Evolutionary conservation across 306 rosid species (phyloP), one percentile per base, ranked within the genome.

Genomic region (Pyrus communis): DNA sequence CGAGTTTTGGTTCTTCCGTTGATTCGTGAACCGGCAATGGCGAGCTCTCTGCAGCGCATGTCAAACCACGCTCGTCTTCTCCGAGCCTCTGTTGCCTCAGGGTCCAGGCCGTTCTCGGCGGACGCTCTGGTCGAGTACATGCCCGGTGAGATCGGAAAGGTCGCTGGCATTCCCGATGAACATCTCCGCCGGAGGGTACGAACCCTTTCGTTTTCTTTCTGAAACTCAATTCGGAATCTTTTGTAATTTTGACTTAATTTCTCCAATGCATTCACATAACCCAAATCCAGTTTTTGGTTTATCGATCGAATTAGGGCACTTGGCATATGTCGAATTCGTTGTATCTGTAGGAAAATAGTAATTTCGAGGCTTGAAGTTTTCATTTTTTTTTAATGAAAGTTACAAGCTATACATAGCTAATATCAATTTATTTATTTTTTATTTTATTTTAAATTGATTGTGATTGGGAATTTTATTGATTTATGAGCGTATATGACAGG

Each of bases 71-170:
- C 87, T 54, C 78, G 85, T 38, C 70, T 79, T 79, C 78, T 91
- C 63, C 88, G 90, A 67, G 71, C 90, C 77, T 72, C 86, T 19
- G 4, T 89, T 67, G 77, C 31, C 25, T 79, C 83, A 54, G 54
- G 86, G 66, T 82, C 73, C 72, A 65, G 89, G 57, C 71, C 86
- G 2, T 88, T 91, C 79, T 89, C 99, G 40, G 60, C 87, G 9
- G 90, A 91, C 33, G 88, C 97, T 14, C 77, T 95, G 89, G 91
- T 89, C 11, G 88, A 88, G 83, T 49, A 64, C 81, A 80, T 87
- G 84, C 86, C 91, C 9, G 94, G 97, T 52, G 97, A 95, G 96
- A 92, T 95, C 86, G 99, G 99, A 46, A 63, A 78, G 77, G 98
- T 92, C 75, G 85, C 99, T 57, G 98, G 99, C 75, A 91, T 95